A percentile compares a stretch with the other conserved stretches of the same genome.
Conservation (phyloP, 1,284 basidiomycete species). For the Pseudozyma thailandica region DNA sequence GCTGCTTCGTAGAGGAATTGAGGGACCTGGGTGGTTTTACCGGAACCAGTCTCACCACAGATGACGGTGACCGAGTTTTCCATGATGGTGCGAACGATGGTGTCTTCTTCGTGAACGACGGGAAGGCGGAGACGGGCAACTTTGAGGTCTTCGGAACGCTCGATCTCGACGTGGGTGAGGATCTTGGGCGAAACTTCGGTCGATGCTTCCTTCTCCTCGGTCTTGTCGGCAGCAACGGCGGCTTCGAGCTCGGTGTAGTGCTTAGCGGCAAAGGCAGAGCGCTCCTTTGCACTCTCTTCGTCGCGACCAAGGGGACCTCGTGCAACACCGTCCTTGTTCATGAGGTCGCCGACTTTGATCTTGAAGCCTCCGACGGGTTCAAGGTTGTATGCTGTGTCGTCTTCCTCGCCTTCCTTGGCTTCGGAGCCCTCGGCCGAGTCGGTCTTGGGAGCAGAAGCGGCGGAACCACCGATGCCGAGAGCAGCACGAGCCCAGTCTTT, state of each 20-base stretch:
- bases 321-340: constrained; percentile 60
- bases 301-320: constrained; percentile 64
- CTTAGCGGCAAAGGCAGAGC: constrained; percentile 56
- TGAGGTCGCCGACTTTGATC: constrained; percentile 60
- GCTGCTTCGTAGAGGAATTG: constrained; percentile 95
- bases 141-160: constrained; percentile 79
- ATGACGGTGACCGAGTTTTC: constrained; percentile 82
- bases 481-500: constrained; percentile 66
- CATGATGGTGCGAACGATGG: constrained; percentile 89
- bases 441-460: constrained; percentile 11
- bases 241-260: constrained; percentile 47
- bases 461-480: constrained; percentile 47
- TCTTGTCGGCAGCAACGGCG: constrained; percentile 20
- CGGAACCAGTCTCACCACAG: constrained; percentile 90
- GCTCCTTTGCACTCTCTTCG: constrained; percentile 28
- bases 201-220: neutral
- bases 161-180: constrained; percentile 74
- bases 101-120: constrained; percentile 91
- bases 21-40: constrained; percentile 98
- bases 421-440: constrained; percentile 16
- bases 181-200: constrained; percentile 1
- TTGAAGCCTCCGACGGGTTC: constrained; percentile 61
- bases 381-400: constrained; percentile 48
- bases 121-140: constrained; percentile 84
- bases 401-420: constrained; percentile 18